These are phyloP conservation scores for Cornus suecica DNA, from an alignment of 148 eudicot species.

Conservation along the genomic window DNA sequence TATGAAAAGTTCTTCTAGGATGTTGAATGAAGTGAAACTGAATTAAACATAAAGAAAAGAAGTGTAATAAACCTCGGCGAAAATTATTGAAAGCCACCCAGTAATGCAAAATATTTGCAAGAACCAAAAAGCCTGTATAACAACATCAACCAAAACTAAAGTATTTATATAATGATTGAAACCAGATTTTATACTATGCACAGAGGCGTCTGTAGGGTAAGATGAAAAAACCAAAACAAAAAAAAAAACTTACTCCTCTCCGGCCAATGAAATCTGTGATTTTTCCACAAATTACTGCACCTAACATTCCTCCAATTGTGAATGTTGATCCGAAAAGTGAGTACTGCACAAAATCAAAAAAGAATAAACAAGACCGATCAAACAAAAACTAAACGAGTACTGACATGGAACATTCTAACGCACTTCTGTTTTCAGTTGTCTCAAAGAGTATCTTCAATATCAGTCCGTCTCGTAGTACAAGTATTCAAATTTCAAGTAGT, in stretches of 20 bases:
- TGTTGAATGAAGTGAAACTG: too few relatives aligned
- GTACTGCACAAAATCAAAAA: constrained; percentile 2
- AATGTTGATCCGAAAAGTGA: constrained; percentile 22
- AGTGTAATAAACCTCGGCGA: constrained; percentile 32
- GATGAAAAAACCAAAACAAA: neutral
- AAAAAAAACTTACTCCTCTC: constrained; percentile 33
- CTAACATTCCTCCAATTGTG: constrained; percentile 52
- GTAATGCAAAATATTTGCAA: constrained; percentile 28
- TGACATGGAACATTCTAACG: too few relatives aligned
- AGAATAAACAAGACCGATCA: neutral
- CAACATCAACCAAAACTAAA: constrained; percentile 1
- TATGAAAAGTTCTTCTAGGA: too few relatives aligned
- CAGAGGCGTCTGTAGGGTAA: neutral
- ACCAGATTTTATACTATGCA: neutral
- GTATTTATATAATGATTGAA: neutral
- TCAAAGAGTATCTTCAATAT: too few relatives aligned
- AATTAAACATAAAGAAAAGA: too few relatives aligned
- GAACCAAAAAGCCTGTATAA: constrained; percentile 55
- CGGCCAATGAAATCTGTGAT: constrained; percentile 49
- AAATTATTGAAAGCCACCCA: constrained; percentile 49
- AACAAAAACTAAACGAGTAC: too few relatives aligned
- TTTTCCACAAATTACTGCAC: constrained; percentile 48
- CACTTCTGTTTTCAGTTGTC: too few relatives aligned
- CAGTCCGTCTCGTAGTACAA: too few relatives aligned
- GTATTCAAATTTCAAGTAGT: too few relatives aligned